These are phyloP conservation scores for Puccinellia tenuiflora DNA, from an alignment of 176 grass and related monocot genomes.

Conservation along the genomic window DNA sequence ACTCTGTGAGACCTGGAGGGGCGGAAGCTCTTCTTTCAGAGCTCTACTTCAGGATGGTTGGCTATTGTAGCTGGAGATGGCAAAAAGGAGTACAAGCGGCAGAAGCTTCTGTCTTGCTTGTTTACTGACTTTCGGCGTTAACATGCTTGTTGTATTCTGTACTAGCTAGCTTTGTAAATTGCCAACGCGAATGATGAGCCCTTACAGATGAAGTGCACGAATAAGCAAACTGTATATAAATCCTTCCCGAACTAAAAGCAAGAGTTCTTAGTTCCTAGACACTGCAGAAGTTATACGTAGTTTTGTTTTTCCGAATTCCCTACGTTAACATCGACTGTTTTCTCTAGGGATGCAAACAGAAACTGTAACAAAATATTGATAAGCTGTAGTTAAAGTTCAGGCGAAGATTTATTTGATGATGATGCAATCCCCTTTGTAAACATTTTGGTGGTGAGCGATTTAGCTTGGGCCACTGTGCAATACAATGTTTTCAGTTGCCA, in stretches of 20 bases:
- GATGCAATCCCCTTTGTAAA: too few species aligned
- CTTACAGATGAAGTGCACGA: background rate
- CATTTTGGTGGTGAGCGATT: too few species aligned
- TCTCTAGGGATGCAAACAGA: too few species aligned
- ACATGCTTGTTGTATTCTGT: constrained; percentile 13
- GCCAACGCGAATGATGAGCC: background rate
- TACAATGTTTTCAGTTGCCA: too few species aligned
- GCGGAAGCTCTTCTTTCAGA: constrained; percentile 6
- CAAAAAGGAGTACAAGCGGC: background rate
- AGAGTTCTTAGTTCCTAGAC: background rate
- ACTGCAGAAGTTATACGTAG: background rate
- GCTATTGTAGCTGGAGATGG: constrained; percentile 11
- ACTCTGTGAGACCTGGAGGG: constrained; percentile 47
- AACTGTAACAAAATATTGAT: too few species aligned
- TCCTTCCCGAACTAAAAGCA: background rate
- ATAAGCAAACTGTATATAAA: background rate
- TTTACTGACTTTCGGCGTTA: background rate
- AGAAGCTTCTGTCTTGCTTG: background rate
- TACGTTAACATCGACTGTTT: background rate
- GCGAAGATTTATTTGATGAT: too few species aligned
- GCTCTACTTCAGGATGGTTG: background rate
- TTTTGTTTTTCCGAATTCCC: too few species aligned
- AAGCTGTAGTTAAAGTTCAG: too few species aligned
- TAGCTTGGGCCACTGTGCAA: too few species aligned
- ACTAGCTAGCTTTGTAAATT: constrained; percentile 19